Conservation (phyloP, 179 eudicot species). For the Beta corolliflora region DNA sequence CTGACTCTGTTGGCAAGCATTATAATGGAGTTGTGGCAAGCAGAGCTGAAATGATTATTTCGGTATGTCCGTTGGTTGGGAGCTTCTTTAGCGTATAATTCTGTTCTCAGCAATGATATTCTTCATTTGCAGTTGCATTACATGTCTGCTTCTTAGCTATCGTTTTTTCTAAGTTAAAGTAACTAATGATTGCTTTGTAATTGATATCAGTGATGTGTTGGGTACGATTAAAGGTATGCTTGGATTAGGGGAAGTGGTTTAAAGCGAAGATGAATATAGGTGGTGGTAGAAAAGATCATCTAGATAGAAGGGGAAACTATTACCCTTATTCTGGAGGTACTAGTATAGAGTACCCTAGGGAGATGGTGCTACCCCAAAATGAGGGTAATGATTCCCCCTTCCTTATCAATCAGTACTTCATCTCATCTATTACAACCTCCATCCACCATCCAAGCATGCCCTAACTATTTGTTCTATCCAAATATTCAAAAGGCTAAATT, state of each 20-base stretch:
- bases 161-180: not conserved
- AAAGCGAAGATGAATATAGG: too few relatives aligned
- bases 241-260: too few relatives aligned
- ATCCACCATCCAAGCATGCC: too few relatives aligned
- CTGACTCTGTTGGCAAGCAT: constrained; percentile 57
- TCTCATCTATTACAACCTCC: too few relatives aligned
- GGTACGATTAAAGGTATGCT: too few relatives aligned
- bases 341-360: too few relatives aligned
- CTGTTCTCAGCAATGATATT: constrained; percentile 1
- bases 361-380: too few relatives aligned
- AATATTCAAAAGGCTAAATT: not conserved
- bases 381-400: too few relatives aligned
- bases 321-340: too few relatives aligned
- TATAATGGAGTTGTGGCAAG: constrained; percentile 75
- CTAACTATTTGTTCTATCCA: not conserved
- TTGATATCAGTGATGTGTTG: not conserved
- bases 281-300: too few relatives aligned
- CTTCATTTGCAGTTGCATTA: constrained; percentile 7
- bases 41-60: constrained; percentile 94
- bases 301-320: too few relatives aligned
- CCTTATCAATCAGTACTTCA: too few relatives aligned
- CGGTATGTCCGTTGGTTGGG: constrained; percentile 46
- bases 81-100: not conserved
- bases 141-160: not conserved
- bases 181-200: not conserved